Conservation (phyloP, 1,284 basidiomycete species). For the Peniophora sp. region DNA sequence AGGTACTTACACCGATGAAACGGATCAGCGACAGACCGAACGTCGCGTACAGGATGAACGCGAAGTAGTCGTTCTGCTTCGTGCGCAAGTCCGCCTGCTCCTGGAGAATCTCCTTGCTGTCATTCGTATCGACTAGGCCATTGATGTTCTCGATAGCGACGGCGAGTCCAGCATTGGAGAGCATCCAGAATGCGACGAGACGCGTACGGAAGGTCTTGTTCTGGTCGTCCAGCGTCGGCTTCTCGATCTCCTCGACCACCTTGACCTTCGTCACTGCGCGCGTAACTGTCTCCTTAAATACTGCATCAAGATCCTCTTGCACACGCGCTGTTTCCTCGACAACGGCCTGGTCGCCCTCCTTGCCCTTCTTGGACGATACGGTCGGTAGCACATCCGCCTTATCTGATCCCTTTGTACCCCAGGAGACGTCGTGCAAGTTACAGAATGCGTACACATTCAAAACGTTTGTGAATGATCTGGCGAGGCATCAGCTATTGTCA, state of each 20-base stretch:
- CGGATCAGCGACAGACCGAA: slow-evolving; percentile 77
- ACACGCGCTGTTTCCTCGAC: slow-evolving; percentile 77
- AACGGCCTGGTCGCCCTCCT: slow-evolving; percentile 67
- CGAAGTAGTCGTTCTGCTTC: slow-evolving; percentile 78
- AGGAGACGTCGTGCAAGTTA: slow-evolving; percentile 87
- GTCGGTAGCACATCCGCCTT: slow-evolving; percentile 93
- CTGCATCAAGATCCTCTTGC: slow-evolving; percentile 87
- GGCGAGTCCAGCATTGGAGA: slow-evolving; percentile 73
- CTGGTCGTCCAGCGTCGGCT: slow-evolving; percentile 84
- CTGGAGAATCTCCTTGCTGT: slow-evolving; percentile 20
- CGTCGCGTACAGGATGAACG: slow-evolving; percentile 83
- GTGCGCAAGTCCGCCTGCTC: slow-evolving; percentile 40
- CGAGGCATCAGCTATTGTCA: too few species aligned
- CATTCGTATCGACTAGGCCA: slow-evolving; percentile 49
- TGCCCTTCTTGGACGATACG: slow-evolving; percentile 76
- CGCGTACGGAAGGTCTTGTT: slow-evolving; percentile 94
- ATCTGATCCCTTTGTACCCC: slow-evolving; percentile 96
- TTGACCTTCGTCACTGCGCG: slow-evolving; percentile 84
- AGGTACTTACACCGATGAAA: slow-evolving; percentile 71
- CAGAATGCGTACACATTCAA: slow-evolving; percentile 97
- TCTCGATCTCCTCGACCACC: slow-evolving; percentile 62
- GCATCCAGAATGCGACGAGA: slow-evolving; percentile 81
- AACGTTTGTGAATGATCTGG: slow-evolving; percentile 90
- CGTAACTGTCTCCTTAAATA: slow-evolving; percentile 90
- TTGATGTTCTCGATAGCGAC: slow-evolving; percentile 83